Evolutionary conservation across 495 filamentous ascomycete genomes (phyloP), one percentile per base, ranked within the genome.

Genomic region (Penicillium steckii): DNA sequence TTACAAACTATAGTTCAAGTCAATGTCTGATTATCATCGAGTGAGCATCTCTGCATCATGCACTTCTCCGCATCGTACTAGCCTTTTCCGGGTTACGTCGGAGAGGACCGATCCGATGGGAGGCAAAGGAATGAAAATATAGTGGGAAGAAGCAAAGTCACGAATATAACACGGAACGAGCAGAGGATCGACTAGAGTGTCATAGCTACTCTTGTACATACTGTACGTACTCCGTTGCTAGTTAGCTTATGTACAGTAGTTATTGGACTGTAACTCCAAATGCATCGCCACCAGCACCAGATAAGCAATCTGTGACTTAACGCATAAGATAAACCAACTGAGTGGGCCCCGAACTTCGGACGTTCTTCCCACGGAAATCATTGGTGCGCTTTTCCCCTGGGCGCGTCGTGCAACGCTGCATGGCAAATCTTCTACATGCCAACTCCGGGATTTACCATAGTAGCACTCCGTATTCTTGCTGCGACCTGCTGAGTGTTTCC

Each of bases 271-370:
- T n/a, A n/a, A n/a, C n/a, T n/a, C 15, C 8, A 8, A 3, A 23
- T 17, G 22, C 12, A 4, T 65, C 51, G 58, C 60, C 61, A 60
- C 68, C 26, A n/a, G n/a, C 26, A 27, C 26, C 10, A 35, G 68
- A 73, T 71, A 73, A 73, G 60, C 48, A 69, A 55, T 59, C 62
- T 72, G 69, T 74, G 70, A 74, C 70, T 64, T 56, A 74, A 70
- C 55, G 33, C 53, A 72, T 72, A 64, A 67, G 66, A 63, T 70
- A 72, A 73, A 63, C 51, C 40, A 13, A 6, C 8, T 46, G 18
- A 6, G 45, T 54, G 56, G 43, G 46, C 54, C 69, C 70, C 70
- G 67, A 72, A 68, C 35, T 69, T 74, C 70, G 70, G 70, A 61
- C 70, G 38, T 50, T 48, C 57, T 60, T 51, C 50, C 58, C 52